These are phyloP conservation scores for Dendrostoma leiphaemia DNA, from an alignment of 2,329 filamentous ascomycete genomes.

Conservation along the genomic window DNA sequence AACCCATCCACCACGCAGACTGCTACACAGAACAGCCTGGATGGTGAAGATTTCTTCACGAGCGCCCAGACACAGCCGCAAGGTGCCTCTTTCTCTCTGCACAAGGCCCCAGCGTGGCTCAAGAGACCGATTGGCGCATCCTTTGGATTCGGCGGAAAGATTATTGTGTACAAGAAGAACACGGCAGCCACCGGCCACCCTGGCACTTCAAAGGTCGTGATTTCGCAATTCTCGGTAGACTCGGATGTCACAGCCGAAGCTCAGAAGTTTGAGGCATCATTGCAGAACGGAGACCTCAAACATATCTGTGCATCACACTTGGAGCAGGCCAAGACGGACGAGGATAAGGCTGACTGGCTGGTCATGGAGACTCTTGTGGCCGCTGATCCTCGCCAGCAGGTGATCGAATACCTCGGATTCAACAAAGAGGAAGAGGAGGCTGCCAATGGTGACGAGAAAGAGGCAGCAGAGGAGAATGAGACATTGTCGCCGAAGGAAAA, in stretches of 20 bases:
- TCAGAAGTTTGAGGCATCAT: slow-evolving; percentile 79
- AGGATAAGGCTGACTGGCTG: slow-evolving; percentile 94
- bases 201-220: slow-evolving; percentile 72
- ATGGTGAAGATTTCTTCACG: slow-evolving; percentile 95
- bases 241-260: slow-evolving; percentile 80
- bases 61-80: slow-evolving; percentile 91
- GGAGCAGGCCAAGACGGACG: slow-evolving; percentile 72
- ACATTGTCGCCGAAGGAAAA: slow-evolving; percentile 16
- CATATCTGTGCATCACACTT: slow-evolving; percentile 80
- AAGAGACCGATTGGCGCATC: slow-evolving; percentile 81
- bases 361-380: slow-evolving; percentile 87
- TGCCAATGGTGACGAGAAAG: slow-evolving; percentile 39
- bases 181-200: slow-evolving; percentile 61
- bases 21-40: slow-evolving; percentile 65
- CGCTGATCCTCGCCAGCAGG: slow-evolving; percentile 78
- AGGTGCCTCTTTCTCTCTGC: slow-evolving; percentile 81
- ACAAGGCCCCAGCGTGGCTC: slow-evolving; percentile 86
- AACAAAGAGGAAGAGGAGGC: slow-evolving; percentile 52
- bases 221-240: slow-evolving; percentile 87
- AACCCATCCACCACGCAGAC: slow-evolving; percentile 72
- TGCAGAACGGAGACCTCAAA: slow-evolving; percentile 74
- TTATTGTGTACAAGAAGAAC: slow-evolving; percentile 70
- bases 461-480: slow-evolving; percentile 14
- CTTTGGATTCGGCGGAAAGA: slow-evolving; percentile 93
- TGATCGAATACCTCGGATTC: slow-evolving; percentile 91